phyloP scores from a whole-genome alignment of 805 yeast species.

The Starmerella riodocensis region DNA sequence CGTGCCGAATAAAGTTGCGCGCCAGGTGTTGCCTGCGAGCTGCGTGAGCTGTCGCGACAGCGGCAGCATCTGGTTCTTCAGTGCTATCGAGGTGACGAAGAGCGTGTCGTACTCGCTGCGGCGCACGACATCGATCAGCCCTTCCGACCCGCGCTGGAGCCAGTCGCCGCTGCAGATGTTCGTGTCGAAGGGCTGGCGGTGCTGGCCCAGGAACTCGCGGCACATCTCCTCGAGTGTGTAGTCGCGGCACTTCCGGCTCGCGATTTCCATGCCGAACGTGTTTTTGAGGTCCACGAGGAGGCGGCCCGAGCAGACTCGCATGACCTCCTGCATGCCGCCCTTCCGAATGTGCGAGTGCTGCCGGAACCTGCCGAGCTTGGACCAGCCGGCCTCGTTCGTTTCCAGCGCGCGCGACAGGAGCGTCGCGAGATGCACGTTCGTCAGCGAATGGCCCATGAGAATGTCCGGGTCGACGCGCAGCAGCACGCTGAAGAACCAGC shows the following conservation, averaged over 20 bases:
- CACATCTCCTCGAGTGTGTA: conserved; percentile 93
- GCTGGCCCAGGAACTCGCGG: conserved; percentile 56
- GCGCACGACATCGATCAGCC: conserved; percentile 53
- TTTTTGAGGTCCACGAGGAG: conserved; percentile 84
- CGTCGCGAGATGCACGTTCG: conserved; percentile 63
- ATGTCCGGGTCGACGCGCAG: conserved; percentile 84
- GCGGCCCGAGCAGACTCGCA: conserved; percentile 72
- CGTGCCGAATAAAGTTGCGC: conserved; percentile 85
- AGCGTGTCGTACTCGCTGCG: conserved; percentile 56
- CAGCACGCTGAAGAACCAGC: conserved; percentile 58
- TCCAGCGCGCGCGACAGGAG: conserved; percentile 71
- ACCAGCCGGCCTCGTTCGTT: conserved; percentile 47
- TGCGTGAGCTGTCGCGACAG: conserved; percentile 82
- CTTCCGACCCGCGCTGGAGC: conserved; percentile 45
- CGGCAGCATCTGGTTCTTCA: conserved; percentile 72
- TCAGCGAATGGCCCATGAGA: conserved; percentile 75
- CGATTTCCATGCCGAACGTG: conserved; percentile 86
- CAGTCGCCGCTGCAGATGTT: conserved; percentile 44
- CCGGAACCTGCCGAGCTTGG: conserved; percentile 56
- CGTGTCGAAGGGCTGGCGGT: conserved; percentile 43
- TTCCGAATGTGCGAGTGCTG: conserved; percentile 8
- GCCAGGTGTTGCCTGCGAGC: conserved; percentile 95
- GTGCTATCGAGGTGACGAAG: conserved; percentile 65
- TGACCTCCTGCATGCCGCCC: conserved; percentile 33
- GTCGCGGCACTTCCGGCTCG: conserved; percentile 70